Evolutionary conservation across 164 flowering plant species (phyloP), one percentile per base, ranked within the genome.

Genomic region (Vitis labrusca): DNA sequence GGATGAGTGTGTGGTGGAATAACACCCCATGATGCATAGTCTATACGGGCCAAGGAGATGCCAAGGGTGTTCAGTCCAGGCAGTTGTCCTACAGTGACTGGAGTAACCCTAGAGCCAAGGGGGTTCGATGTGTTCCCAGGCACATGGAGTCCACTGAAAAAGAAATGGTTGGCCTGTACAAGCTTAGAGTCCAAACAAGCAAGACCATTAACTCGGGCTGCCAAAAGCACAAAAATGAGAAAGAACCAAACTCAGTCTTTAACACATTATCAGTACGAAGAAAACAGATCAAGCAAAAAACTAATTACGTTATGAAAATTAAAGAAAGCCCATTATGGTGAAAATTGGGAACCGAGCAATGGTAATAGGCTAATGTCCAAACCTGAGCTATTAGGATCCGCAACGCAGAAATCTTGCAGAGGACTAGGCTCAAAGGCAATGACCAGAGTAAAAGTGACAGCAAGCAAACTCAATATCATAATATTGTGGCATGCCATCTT

Each of bases 1-100:
- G 59, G 75, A 44, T 71, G 68, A 1, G 47, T 49, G 50, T 71
- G 74, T 62, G 68, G 63, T 14, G 74, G 63, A 49, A 19, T 56
- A 5, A 71, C 12, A 10, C 68, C 74, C 50, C 63, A 64, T 27
- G 63, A 63, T 11, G 68, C 68, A 48, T 17, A 71, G 63, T 71
- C 74, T 8, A 64, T 50, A 12, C 68, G 65, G 1, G 30, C 65
- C 19, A 69, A 6, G 6, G 74, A 71, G 32, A 64, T 56, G 17
- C 73, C 73, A 48, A 19, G 19, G 19, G 19, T 19, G 19, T 19
- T 19, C 0, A 71, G 62, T 9, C 67, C 73, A 47, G 73, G 63
- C 9, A 71, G 9, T 9, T 71, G 67, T 3, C 16, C n/a, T 2
- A 56, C 53, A 5, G 49, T 59, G 7, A 59, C 63, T 6, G 44